These are phyloP conservation scores for Chaetomium strumarium DNA, from an alignment of 2,329 filamentous ascomycete genomes.

Conservation along the genomic window DNA sequence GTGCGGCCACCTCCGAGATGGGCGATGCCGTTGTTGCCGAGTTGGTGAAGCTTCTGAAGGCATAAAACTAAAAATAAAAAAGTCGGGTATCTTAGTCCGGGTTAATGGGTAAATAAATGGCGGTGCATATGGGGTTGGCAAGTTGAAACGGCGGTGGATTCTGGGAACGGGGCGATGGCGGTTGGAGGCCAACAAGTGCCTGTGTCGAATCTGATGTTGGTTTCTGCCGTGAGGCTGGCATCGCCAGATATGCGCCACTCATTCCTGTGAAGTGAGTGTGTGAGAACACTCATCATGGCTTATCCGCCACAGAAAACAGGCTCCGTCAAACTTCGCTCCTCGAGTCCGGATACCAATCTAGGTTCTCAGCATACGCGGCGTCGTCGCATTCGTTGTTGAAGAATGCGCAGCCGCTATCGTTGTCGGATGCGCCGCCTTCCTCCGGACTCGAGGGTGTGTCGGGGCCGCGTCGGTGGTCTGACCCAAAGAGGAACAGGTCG, in stretches of 20 bases:
- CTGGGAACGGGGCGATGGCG: background rate
- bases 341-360: no score
- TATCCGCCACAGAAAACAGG: background rate
- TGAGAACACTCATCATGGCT: background rate
- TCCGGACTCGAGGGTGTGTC: background rate
- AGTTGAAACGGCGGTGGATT: background rate
- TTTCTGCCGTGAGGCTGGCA: background rate
- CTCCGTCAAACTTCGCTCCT: background rate
- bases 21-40: constrained; percentile 76
- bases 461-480: background rate
- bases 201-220: background rate
- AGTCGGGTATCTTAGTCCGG: background rate
- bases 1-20: constrained; percentile 61
- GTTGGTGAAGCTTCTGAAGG: constrained; percentile 61
- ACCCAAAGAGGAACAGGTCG: constrained; percentile 27
- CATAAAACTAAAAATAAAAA: no score
- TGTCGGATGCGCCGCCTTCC: background rate
- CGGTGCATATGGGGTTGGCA: background rate
- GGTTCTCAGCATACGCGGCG: background rate
- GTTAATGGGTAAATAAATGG: background rate
- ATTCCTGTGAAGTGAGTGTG: background rate
- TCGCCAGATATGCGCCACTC: background rate
- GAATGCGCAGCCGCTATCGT: background rate
- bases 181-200: background rate
- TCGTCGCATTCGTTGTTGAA: background rate